Percentiles rank a stretch among this genome's conserved stretches.
Evolutionary conservation across 2,329 filamentous ascomycete species (phyloP).

Genomic region (Fusarium mundagurra): DNA sequence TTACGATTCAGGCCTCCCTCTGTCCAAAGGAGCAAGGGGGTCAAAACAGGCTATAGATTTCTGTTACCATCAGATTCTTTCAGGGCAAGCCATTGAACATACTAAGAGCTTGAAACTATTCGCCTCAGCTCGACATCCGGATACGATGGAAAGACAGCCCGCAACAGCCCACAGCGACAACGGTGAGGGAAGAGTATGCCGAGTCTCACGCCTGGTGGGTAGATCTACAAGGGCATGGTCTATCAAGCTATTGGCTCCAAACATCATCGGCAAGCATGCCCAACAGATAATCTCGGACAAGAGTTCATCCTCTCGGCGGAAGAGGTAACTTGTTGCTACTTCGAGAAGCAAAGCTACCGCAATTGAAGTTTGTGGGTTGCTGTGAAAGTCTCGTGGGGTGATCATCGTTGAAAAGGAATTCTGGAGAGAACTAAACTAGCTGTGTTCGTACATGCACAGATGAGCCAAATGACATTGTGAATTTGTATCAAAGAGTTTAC

Average conservation of each 20-base stretch:
- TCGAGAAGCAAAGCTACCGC: neutral
- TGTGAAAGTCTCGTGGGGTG: fast-evolving
- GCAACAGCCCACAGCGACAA: neutral
- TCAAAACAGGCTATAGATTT: neutral
- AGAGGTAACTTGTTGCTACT: neutral
- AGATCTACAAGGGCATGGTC: neutral
- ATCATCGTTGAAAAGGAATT: neutral
- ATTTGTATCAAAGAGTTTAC: neutral
- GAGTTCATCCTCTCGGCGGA: neutral
- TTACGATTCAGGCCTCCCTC: neutral
- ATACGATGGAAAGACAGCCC: neutral
- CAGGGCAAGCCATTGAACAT: fast-evolving
- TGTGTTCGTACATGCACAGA: neutral
- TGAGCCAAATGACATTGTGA: too few relatives aligned
- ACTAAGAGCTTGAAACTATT: neutral
- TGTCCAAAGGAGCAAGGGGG: neutral
- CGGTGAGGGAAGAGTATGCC: neutral
- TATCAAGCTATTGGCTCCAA: neutral
- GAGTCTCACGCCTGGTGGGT: too few relatives aligned
- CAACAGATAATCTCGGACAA: neutral
- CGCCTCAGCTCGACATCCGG: neutral
- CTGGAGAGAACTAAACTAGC: too few relatives aligned
- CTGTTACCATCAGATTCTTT: neutral
- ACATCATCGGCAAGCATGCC: neutral
- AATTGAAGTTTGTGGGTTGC: neutral